phyloP scores from a whole-genome alignment of 495 filamentous ascomycete genomes.

The Aspergillus baeticus region DNA sequence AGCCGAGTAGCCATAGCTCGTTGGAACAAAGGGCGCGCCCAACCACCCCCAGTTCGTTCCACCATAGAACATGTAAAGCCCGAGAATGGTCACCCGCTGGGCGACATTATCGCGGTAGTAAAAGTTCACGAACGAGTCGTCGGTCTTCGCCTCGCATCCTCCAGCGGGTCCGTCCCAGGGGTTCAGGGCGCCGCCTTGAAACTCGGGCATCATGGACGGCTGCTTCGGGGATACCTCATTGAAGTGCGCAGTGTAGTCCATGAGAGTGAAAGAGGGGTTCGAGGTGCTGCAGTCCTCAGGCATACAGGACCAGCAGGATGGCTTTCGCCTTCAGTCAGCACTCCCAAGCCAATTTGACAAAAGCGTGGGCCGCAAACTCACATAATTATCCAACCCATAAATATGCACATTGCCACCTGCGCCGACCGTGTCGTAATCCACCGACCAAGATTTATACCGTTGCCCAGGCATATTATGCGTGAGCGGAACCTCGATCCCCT shows the following conservation, averaged over 20 bases:
- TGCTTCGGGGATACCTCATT: conserved; percentile 43
- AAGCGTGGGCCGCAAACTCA: too few species aligned
- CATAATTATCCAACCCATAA: conserved; percentile 54
- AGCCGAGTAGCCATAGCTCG: too few species aligned
- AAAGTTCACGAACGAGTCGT: conserved; percentile 46
- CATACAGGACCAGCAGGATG: conserved; percentile 51
- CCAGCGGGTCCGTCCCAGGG: conserved; percentile 54
- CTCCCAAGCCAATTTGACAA: too few species aligned
- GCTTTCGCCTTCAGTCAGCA: too few species aligned
- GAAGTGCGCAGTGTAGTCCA: conserved; percentile 9
- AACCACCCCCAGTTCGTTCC: too few species aligned
- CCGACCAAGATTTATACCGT: conserved; percentile 51
- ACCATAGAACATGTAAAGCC: conserved; percentile 52
- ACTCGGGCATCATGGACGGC: conserved; percentile 51
- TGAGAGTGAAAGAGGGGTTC: conserved; percentile 48
- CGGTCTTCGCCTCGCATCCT: conserved; percentile 30
- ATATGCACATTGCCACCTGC: conserved; percentile 48
- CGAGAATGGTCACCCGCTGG: conserved; percentile 48
- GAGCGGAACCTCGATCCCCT: conserved; percentile 50
- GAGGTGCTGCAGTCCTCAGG: neutral
- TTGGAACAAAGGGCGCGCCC: too few species aligned
- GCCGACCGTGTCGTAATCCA: conserved; percentile 53
- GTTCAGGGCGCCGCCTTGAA: conserved; percentile 53
- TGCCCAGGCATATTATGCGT: conserved; percentile 54
- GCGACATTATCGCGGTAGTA: conserved; percentile 56